Evolutionary conservation across 2,329 filamentous ascomycete genomes (phyloP).

Genomic region (Penicillium corylophilum): DNA sequence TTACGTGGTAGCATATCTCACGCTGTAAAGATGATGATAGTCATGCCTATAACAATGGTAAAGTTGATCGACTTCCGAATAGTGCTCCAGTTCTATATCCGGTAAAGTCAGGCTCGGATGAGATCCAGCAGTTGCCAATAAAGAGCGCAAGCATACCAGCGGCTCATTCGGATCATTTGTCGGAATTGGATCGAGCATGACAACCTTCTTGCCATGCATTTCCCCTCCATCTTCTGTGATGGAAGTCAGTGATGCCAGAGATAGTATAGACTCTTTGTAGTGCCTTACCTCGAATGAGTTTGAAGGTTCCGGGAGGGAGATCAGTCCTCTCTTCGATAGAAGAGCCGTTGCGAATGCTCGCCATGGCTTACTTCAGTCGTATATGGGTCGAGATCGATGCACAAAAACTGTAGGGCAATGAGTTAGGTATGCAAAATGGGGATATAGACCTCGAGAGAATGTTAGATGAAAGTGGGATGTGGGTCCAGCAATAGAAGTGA

Average conservation of each 20-base stretch:
- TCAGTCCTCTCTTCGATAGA: conserved; percentile 3
- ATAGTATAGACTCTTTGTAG: not conserved
- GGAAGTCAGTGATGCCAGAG: not conserved
- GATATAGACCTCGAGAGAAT: not conserved
- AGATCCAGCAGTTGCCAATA: not conserved
- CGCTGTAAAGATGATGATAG: conserved; percentile 44
- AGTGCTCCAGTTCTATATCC: conserved; percentile 45
- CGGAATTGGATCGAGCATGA: conserved; percentile 40
- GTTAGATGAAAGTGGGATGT: not conserved
- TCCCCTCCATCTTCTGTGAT: conserved; percentile 14
- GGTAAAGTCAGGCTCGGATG: not conserved
- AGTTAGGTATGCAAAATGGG: not conserved
- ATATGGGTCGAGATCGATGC: not conserved
- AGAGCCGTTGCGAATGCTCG: not conserved
- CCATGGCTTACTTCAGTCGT: not conserved
- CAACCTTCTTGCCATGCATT: conserved; percentile 3
- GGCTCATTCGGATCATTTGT: conserved; percentile 34
- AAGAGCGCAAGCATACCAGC: conserved; percentile 23
- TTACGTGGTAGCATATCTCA: conserved; percentile 4
- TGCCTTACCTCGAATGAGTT: conserved; percentile 21
- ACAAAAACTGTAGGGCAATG: not conserved
- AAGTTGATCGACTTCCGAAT: conserved; percentile 46
- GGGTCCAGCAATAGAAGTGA: no score
- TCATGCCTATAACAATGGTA: conserved; percentile 43
- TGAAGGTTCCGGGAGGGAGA: conserved; percentile 27